Evolutionary conservation across 495 filamentous ascomycete species (phyloP).

Genomic region (Podospora appendiculata): DNA sequence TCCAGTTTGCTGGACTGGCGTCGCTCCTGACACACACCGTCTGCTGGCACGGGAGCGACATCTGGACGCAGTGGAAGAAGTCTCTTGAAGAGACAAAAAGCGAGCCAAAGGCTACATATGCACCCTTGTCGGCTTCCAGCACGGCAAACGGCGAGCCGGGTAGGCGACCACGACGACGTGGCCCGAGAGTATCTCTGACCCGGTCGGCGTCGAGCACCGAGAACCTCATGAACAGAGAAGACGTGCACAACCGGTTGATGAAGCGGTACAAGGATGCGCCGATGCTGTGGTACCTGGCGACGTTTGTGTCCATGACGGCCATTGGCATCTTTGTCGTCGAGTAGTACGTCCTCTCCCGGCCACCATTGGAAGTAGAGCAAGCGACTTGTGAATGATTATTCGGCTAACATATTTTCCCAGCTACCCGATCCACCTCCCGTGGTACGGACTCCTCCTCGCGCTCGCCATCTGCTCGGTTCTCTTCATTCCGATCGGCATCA

Average conservation of each 20-base stretch:
- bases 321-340: slow-evolving; percentile 80
- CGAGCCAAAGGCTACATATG: slow-evolving; percentile 35
- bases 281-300: slow-evolving; percentile 66
- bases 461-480: slow-evolving; percentile 63
- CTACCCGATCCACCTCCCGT: slow-evolving; percentile 67
- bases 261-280: slow-evolving; percentile 67
- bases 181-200: slow-evolving; percentile 6
- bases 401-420: no score
- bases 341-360: slow-evolving; percentile 40
- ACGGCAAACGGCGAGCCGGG: slow-evolving; percentile 1
- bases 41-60: slow-evolving; percentile 70
- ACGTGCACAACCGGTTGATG: slow-evolving; percentile 76
- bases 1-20: slow-evolving; percentile 73
- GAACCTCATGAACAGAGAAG: slow-evolving; percentile 55
- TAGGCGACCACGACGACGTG: slow-evolving; percentile 1
- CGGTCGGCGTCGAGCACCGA: slow-evolving; percentile 39
- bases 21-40: slow-evolving; percentile 62
- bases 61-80: slow-evolving; percentile 58
- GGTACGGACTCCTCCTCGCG: slow-evolving; percentile 72
- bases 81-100: slow-evolving; percentile 40
- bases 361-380: no score
- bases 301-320: slow-evolving; percentile 60
- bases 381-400: no score
- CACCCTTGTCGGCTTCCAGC: slow-evolving; percentile 27
- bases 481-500: slow-evolving; percentile 74